A percentile compares a stretch with the other conserved stretches of the same genome.
These are phyloP conservation scores for Podospora didyma DNA, from an alignment of 495 filamentous ascomycete species.

Conservation along the genomic window DNA sequence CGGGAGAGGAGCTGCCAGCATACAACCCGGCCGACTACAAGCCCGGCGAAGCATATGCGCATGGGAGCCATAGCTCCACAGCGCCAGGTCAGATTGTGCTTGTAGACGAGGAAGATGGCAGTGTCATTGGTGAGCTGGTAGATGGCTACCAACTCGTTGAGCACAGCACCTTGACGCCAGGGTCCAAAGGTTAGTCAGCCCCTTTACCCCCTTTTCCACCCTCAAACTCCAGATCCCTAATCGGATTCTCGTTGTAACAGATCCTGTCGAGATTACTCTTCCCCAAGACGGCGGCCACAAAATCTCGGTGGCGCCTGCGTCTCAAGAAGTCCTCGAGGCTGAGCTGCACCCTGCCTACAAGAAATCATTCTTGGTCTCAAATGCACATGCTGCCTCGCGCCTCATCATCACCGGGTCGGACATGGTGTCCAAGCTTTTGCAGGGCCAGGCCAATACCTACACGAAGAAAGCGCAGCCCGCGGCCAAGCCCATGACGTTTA, in stretches of 20 bases:
- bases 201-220: background rate
- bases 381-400: conserved; percentile 84
- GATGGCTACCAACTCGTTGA: conserved; percentile 81
- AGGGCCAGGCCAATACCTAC: conserved; percentile 74
- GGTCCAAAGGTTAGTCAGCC: conserved; percentile 70
- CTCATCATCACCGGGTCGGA: conserved; percentile 84
- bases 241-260: conserved; percentile 38
- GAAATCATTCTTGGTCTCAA: conserved; percentile 79
- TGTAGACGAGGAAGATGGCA: conserved; percentile 91
- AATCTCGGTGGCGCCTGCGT: conserved; percentile 71
- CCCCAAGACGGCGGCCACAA: conserved; percentile 66
- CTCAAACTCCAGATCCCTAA: background rate
- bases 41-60: conserved; percentile 72
- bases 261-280: conserved; percentile 86
- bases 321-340: conserved; percentile 74
- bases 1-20: conserved; percentile 42
- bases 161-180: conserved; percentile 64
- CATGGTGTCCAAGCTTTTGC: conserved; percentile 71
- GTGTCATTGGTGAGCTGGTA: conserved; percentile 84
- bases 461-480: conserved; percentile 72
- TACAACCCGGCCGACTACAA: conserved; percentile 81
- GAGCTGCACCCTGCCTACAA: conserved; percentile 86
- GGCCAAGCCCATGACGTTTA: conserved; percentile 79
- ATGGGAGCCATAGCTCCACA: conserved; percentile 46
- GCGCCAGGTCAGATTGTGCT: conserved; percentile 77